Base-by-base conservation (phyloP, 306 rosid species). In the Cicer cuneatum region DNA sequence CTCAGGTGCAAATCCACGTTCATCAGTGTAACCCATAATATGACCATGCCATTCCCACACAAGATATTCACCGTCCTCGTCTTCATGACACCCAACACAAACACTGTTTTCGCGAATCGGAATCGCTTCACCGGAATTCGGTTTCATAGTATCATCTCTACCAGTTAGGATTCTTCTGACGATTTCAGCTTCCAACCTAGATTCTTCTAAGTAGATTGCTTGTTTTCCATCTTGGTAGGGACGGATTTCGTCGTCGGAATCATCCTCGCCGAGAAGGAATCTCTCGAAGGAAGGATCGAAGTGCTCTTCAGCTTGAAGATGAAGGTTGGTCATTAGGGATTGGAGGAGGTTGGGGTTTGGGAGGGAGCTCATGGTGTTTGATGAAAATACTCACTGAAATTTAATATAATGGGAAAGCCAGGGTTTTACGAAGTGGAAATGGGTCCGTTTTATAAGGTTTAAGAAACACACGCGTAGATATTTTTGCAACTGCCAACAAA, bases 31-130 rank as follows among this genome's bases (percentile, higher is more conserved):
- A 10, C 88, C 48, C 99, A 92, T 92, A 62, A 94, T 78, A 16
- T 94, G 99, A 0, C 99, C 99, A 51, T 94, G 99, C 99, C 99
- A 94, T 89, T 94, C 99, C 99, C 99, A 94, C 0, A 92, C 96
- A 51, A 97, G 80, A 67, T 92, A 94, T 6, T 90, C 95, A 7
- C 96, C 87, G 2, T 76, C 93, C 74, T 86, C 83, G 37, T 94
- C 99, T 56, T 85, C 89, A 7, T 92, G 95, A 73, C 85, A 89
- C 13, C 92, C 93, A 7, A 94, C 95, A 70, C 97, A 92, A 0
- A 94, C 83, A 69, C 86, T 93, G 76, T 89, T 92, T 57, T 92
- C 97, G 11, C 90, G 89, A 40, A 92, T 63, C 0, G 92, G 69
- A 19, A 94, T 92, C 8, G 99, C 92, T 81, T 94, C 93, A 0